Evolutionary conservation across 208 protist genomes (phyloP).

Genomic region (Leishmania gerbilli): DNA sequence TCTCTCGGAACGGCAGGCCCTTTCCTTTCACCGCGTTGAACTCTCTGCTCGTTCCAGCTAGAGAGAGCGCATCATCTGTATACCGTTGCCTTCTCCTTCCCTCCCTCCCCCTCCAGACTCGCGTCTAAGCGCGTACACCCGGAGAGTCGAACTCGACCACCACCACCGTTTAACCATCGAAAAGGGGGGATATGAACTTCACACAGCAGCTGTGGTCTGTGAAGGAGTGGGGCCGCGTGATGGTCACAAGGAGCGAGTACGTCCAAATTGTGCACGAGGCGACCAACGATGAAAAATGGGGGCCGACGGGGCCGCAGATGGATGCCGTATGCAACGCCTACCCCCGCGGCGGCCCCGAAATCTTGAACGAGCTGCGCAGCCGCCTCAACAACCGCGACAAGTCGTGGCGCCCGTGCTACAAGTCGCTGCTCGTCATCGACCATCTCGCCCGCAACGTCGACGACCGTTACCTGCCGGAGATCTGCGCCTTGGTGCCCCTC

Average conservation of each 20-base stretch:
- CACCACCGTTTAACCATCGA: not conserved
- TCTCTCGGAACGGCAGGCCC: not conserved
- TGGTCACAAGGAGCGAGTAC: slow-evolving; percentile 71
- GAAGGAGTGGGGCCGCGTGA: slow-evolving; percentile 85
- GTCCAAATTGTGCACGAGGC: slow-evolving; percentile 74
- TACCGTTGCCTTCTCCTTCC: not conserved
- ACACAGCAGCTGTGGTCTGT: slow-evolving; percentile 68
- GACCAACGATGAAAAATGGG: slow-evolving; percentile 91
- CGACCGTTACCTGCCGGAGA: slow-evolving; percentile 66
- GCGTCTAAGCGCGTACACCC: not conserved
- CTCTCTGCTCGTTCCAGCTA: not conserved
- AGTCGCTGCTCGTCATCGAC: slow-evolving; percentile 85
- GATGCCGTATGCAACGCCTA: slow-evolving; percentile 79
- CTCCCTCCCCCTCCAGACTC: not conserved
- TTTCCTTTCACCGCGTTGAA: not conserved
- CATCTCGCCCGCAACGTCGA: slow-evolving; percentile 78
- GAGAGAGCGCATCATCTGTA: not conserved
- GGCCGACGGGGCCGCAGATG: slow-evolving; percentile 89
- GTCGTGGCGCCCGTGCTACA: slow-evolving; percentile 88
- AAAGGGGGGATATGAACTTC: slow-evolving; percentile 44
- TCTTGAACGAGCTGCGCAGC: slow-evolving; percentile 83
- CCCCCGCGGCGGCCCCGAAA: slow-evolving; percentile 53
- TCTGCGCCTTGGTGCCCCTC: slow-evolving; percentile 68
- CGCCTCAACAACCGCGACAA: slow-evolving; percentile 86
- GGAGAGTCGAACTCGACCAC: not conserved